Evolutionary conservation across 768 basidiomycete species (phyloP).

Genomic region (Hortiboletus campestris): DNA sequence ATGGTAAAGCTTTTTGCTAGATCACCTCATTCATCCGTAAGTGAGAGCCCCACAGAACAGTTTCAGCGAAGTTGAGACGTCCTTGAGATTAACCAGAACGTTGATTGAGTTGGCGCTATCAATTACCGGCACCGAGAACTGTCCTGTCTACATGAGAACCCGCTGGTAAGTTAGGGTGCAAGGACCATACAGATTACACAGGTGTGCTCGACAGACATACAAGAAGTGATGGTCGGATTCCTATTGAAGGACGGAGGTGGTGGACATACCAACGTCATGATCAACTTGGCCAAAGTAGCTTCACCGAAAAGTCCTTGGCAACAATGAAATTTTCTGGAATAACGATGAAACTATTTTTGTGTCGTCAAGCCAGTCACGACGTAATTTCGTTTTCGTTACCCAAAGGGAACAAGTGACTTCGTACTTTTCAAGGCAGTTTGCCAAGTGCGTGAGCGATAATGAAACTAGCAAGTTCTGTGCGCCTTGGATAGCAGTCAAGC

Average conservation of each 20-base stretch:
- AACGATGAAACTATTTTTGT: background rate
- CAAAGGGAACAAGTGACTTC: too few relatives aligned
- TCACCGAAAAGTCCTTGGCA: background rate
- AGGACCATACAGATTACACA: background rate
- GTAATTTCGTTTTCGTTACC: background rate
- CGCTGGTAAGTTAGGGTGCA: background rate
- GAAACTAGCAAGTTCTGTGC: background rate
- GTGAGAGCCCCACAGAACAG: background rate
- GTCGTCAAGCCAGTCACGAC: background rate
- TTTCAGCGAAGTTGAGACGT: background rate
- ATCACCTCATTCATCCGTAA: background rate
- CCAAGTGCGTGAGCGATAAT: background rate
- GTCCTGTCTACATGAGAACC: background rate
- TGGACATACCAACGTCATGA: background rate
- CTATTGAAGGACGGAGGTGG: background rate
- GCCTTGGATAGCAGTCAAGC: too few relatives aligned
- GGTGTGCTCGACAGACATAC: background rate
- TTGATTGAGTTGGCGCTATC: background rate
- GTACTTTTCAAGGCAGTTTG: too few relatives aligned
- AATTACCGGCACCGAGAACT: background rate
- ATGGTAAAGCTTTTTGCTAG: background rate
- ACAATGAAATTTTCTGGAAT: background rate
- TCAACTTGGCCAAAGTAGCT: background rate
- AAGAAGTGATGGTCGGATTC: background rate
- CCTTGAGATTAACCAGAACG: background rate